Conservation (phyloP, 345 rosid genomes). For the Orychophragmus violaceus region DNA sequence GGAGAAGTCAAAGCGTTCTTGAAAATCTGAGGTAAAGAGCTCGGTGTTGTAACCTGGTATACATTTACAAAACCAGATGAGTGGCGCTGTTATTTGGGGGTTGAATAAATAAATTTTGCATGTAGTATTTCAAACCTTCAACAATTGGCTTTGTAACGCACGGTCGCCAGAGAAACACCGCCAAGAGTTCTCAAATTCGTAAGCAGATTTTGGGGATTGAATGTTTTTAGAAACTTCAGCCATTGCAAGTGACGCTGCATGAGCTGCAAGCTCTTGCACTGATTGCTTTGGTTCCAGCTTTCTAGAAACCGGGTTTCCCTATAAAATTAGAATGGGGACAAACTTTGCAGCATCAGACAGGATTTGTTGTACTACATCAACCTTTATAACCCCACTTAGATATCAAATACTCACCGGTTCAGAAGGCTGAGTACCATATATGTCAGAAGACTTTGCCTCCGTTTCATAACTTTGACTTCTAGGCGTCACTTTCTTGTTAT, state of each 20-base stretch:
- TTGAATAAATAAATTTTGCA: neutral
- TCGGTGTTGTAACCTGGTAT: slow-evolving; percentile 60
- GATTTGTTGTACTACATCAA: neutral
- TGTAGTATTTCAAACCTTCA: slow-evolving; percentile 49
- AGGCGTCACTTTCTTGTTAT: slow-evolving; percentile 27
- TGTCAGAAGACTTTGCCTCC: slow-evolving; percentile 18
- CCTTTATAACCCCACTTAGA: neutral
- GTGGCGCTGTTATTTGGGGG: neutral
- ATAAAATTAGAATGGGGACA: neutral
- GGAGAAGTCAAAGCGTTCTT: slow-evolving; percentile 72
- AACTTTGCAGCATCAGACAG: neutral
- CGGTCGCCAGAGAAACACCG: slow-evolving; percentile 60
- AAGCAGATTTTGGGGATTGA: slow-evolving; percentile 67
- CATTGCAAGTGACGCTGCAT: slow-evolving; percentile 70
- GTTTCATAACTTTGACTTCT: slow-evolving; percentile 30
- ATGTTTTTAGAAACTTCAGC: slow-evolving; percentile 69
- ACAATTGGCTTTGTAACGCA: slow-evolving; percentile 48
- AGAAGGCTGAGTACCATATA: slow-evolving; percentile 26
- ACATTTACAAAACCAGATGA: slow-evolving; percentile 12
- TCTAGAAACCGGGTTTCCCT: slow-evolving; percentile 39
- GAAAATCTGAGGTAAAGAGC: slow-evolving; percentile 69
- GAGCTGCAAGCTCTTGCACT: slow-evolving; percentile 80
- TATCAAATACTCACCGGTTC: slow-evolving; percentile 15
- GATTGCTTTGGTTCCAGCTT: slow-evolving; percentile 49
- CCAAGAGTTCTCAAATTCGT: slow-evolving; percentile 85